Conservation (phyloP, 2,329 filamentous ascomycete genomes). For the Raffaelea arxii region DNA sequence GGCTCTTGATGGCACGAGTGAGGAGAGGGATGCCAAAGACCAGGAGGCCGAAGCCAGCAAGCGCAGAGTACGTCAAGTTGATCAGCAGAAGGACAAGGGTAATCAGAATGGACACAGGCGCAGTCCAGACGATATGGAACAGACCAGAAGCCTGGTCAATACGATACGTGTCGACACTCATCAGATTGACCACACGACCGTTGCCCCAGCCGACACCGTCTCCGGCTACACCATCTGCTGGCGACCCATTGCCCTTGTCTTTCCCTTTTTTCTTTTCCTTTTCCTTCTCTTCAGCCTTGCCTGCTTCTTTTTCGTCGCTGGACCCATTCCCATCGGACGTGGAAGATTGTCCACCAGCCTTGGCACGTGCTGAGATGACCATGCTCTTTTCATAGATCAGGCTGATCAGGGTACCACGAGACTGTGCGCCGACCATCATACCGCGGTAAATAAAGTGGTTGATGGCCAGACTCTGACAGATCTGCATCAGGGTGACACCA, state of each 20-base stretch:
- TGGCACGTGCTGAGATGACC: conserved; percentile 78
- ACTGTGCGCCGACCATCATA: conserved; percentile 83
- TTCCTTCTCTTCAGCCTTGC: conserved; percentile 17
- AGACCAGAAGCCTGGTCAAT: conserved; percentile 80
- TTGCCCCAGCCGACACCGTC: conserved; percentile 85
- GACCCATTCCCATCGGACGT: conserved; percentile 17
- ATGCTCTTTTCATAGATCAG: conserved; percentile 89
- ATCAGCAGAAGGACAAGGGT: conserved; percentile 72
- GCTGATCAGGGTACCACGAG: conserved; percentile 70
- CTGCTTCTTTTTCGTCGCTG: background rate
- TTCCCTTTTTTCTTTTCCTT: conserved; percentile 32
- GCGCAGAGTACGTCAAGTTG: conserved; percentile 82
- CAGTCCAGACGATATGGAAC: conserved; percentile 87
- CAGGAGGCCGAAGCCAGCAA: conserved; percentile 78
- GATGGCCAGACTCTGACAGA: conserved; percentile 67
- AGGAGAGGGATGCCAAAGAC: conserved; percentile 69
- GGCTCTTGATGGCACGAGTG: conserved; percentile 62
- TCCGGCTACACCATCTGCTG: conserved; percentile 31
- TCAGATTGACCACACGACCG: conserved; percentile 81
- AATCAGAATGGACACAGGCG: conserved; percentile 67
- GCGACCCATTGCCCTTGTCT: conserved; percentile 23
- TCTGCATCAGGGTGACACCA: conserved; percentile 78
- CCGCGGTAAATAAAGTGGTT: conserved; percentile 91
- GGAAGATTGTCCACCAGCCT: conserved; percentile 55
- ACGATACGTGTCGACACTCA: conserved; percentile 92